Conservation (phyloP, 2,329 filamentous ascomycete species). For the Botrytis elliptica region DNA sequence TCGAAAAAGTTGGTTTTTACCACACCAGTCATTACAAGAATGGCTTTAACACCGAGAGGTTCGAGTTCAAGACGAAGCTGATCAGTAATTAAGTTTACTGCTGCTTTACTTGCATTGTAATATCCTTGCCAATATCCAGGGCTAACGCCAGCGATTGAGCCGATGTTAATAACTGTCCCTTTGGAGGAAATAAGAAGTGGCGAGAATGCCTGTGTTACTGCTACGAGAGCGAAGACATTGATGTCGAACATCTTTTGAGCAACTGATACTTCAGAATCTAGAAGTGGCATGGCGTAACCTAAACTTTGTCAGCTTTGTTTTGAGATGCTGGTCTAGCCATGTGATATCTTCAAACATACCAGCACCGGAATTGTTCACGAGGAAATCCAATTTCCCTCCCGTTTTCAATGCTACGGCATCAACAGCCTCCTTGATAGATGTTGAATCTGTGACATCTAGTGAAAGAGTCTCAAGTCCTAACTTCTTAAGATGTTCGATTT, state of each 20-base stretch:
- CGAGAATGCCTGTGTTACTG: conserved; percentile 38
- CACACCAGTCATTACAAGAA: conserved; percentile 28
- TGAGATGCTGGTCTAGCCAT: conserved; percentile 23
- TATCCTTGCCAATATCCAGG: conserved; percentile 29
- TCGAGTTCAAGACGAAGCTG: conserved; percentile 29
- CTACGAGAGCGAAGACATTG: conserved; percentile 39
- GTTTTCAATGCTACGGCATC: conserved; percentile 38
- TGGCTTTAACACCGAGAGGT: conserved; percentile 29
- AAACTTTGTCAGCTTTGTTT: conserved; percentile 27
- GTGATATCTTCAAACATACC: conserved; percentile 22
- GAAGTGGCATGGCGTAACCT: conserved; percentile 35
- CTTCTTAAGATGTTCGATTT: conserved; percentile 36
- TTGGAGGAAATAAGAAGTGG: conserved; percentile 32
- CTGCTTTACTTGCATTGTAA: conserved; percentile 33
- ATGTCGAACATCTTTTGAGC: conserved; percentile 38
- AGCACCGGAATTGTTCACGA: conserved; percentile 48
- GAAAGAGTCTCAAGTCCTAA: conserved; percentile 39
- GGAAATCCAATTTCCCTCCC: conserved; percentile 42
- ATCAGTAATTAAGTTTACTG: conserved; percentile 26
- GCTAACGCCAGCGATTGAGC: conserved; percentile 36
- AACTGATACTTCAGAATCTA: conserved; percentile 37
- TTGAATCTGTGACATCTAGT: conserved; percentile 44
- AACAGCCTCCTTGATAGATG: conserved; percentile 41
- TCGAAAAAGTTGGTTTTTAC: conserved; percentile 32
- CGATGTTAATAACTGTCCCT: conserved; percentile 48